These are phyloP conservation scores for Neurospora sp. DNA, from an alignment of 495 filamentous ascomycete genomes.

Conservation along the genomic window DNA sequence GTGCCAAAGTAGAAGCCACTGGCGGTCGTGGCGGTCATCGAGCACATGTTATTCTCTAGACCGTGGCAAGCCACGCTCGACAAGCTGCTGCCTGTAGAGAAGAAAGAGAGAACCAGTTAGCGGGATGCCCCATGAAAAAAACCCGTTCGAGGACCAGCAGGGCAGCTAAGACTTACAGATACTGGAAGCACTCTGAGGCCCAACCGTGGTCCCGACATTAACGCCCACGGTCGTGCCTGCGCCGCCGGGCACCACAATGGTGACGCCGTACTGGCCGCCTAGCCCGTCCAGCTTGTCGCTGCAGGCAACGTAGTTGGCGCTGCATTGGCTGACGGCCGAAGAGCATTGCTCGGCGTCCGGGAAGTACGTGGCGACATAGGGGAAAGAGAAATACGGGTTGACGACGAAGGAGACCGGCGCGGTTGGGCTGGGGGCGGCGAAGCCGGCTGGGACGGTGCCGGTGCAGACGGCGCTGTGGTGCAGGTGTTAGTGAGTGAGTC, in stretches of 20 bases:
- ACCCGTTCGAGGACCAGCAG: background rate
- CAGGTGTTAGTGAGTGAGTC: background rate
- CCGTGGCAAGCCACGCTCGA: conserved; percentile 18
- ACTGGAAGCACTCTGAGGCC: conserved; percentile 42
- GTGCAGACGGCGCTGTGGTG: conserved; percentile 33
- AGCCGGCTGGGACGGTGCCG: conserved; percentile 35
- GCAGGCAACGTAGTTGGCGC: conserved; percentile 54
- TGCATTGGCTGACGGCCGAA: conserved; percentile 55
- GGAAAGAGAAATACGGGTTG: conserved; percentile 55
- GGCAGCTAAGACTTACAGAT: conserved; percentile 39
- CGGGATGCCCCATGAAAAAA: background rate
- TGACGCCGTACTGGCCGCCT: conserved; percentile 46
- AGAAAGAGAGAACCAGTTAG: background rate
- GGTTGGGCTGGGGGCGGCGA: conserved; percentile 31
- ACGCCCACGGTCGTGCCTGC: conserved; percentile 42
- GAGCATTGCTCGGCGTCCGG: conserved; percentile 51
- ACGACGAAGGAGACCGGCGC: conserved; percentile 34
- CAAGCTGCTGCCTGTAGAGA: conserved; percentile 17
- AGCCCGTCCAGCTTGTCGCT: conserved; percentile 46
- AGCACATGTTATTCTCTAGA: conserved; percentile 19
- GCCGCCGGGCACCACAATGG: conserved; percentile 48
- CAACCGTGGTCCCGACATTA: conserved; percentile 20
- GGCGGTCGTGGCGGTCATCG: conserved; percentile 13
- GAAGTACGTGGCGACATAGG: conserved; percentile 58
- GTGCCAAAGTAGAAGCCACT: conserved; percentile 22